These are phyloP conservation scores for Hypoxylon sp. DNA, from an alignment of 2,329 filamentous ascomycete species.

Conservation along the genomic window DNA sequence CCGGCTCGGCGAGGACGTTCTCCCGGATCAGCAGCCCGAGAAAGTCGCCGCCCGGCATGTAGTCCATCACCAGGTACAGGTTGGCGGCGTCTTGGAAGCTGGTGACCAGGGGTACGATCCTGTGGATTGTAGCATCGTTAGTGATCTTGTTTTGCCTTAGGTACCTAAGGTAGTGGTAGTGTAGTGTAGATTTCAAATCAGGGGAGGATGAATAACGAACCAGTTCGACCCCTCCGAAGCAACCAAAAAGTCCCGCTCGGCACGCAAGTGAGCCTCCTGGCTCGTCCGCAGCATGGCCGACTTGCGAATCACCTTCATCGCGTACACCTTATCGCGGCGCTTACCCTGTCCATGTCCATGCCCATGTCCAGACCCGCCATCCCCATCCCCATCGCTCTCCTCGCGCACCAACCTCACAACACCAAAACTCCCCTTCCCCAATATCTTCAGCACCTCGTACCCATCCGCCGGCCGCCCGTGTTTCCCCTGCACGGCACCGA, in stretches of 20 bases:
- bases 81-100: constrained; percentile 89
- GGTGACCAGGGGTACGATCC: constrained; percentile 86
- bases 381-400: too few species aligned
- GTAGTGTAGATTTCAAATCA: not conserved
- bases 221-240: constrained; percentile 88
- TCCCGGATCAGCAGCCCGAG: constrained; percentile 86
- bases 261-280: constrained; percentile 91
- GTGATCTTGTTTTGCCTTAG: not conserved
- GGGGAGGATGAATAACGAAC: constrained; percentile 53
- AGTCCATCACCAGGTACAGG: constrained; percentile 96
- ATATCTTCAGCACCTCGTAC: constrained; percentile 84
- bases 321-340: constrained; percentile 73
- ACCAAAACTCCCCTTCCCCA: constrained; percentile 95
- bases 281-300: constrained; percentile 90
- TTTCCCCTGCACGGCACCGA: constrained; percentile 53
- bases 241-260: constrained; percentile 92
- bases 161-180: too few species aligned
- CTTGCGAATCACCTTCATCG: constrained; percentile 98
- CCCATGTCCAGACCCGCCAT: too few species aligned
- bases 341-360: constrained; percentile 43
- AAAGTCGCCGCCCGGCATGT: constrained; percentile 97
- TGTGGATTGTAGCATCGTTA: constrained; percentile 47
- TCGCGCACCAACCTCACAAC: constrained; percentile 88
- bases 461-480: constrained; percentile 66
- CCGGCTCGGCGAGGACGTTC: constrained; percentile 81